Conservation (phyloP, 306 rosid genomes). For the Dryas octopetala region DNA sequence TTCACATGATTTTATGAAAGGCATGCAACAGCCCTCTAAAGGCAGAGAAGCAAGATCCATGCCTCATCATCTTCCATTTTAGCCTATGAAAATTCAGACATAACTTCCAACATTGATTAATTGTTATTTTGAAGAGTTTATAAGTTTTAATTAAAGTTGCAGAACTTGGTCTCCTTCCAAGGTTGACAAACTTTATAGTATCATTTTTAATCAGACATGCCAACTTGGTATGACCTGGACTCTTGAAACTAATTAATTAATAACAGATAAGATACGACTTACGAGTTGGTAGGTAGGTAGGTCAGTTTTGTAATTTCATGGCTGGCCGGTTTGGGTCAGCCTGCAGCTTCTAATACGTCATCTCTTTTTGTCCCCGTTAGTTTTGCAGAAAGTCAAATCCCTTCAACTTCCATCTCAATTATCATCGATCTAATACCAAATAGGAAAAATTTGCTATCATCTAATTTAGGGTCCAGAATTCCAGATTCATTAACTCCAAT, state of each 20-base stretch:
- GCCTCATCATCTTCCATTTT: no score
- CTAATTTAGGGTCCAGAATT: no score
- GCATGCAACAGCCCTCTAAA: no score
- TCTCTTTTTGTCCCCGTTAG: constrained; percentile 16
- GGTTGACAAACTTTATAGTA: neutral
- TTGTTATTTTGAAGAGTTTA: no score
- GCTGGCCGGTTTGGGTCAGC: constrained; percentile 27
- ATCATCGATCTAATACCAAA: neutral
- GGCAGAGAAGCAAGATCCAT: no score
- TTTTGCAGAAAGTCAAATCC: constrained; percentile 26
- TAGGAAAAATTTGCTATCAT: no score
- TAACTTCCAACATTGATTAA: neutral
- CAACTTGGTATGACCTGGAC: neutral
- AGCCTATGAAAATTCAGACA: no score
- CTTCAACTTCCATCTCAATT: constrained; percentile 1
- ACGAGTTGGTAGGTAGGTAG: constrained; percentile 1
- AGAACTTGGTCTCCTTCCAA: no score
- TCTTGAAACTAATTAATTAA: neutral
- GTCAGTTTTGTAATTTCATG: neutral
- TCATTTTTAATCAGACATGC: neutral
- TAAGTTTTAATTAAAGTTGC: no score
- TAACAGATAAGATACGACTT: neutral
- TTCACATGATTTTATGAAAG: no score
- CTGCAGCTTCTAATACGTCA: constrained; percentile 41
- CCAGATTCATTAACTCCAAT: no score